A percentile compares a stretch with the other conserved stretches of the same genome.
These are phyloP conservation scores for Rhizopogon sp. DNA, from an alignment of 768 basidiomycete species.

Conservation along the genomic window DNA sequence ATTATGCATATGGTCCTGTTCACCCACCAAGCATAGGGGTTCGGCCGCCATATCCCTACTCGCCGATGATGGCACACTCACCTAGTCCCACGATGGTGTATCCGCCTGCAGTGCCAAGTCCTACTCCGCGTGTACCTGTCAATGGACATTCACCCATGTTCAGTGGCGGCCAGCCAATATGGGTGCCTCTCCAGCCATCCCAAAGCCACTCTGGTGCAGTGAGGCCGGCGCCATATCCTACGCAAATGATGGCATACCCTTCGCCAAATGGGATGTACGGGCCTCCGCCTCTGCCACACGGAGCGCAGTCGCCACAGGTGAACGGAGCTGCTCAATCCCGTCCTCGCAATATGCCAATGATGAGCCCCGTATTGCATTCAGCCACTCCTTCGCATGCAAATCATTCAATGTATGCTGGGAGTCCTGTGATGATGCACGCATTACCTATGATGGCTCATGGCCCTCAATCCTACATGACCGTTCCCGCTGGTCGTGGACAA, in stretches of 20 bases:
- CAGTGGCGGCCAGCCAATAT: slow-evolving; percentile 46
- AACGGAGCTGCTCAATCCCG: slow-evolving; percentile 31
- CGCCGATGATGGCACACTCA: slow-evolving; percentile 70
- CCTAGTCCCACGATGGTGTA: slow-evolving; percentile 68
- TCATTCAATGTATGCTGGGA: slow-evolving; percentile 55
- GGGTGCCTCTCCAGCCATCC: slow-evolving; percentile 49
- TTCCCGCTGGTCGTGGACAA: slow-evolving; percentile 49
- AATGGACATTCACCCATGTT: slow-evolving; percentile 62
- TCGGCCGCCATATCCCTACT: slow-evolving; percentile 52
- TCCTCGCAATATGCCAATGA: slow-evolving; percentile 51
- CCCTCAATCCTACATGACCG: slow-evolving; percentile 35
- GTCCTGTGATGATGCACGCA: slow-evolving; percentile 63
- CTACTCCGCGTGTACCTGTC: slow-evolving; percentile 58
- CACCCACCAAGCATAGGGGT: slow-evolving; percentile 41
- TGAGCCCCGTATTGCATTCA: slow-evolving; percentile 71
- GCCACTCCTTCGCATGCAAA: slow-evolving; percentile 36
- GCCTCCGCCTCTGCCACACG: slow-evolving; percentile 35
- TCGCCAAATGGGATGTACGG: slow-evolving; percentile 49
- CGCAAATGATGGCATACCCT: slow-evolving; percentile 63
- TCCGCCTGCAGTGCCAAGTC: slow-evolving; percentile 55
- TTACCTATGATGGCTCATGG: slow-evolving; percentile 34
- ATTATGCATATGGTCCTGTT: slow-evolving; percentile 31
- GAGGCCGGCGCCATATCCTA: slow-evolving; percentile 58
- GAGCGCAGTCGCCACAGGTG: slow-evolving; percentile 31
- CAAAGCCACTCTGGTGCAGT: slow-evolving; percentile 50